Conservation (phyloP, 129 eudicot genomes). For the Erigeron canadensis region DNA sequence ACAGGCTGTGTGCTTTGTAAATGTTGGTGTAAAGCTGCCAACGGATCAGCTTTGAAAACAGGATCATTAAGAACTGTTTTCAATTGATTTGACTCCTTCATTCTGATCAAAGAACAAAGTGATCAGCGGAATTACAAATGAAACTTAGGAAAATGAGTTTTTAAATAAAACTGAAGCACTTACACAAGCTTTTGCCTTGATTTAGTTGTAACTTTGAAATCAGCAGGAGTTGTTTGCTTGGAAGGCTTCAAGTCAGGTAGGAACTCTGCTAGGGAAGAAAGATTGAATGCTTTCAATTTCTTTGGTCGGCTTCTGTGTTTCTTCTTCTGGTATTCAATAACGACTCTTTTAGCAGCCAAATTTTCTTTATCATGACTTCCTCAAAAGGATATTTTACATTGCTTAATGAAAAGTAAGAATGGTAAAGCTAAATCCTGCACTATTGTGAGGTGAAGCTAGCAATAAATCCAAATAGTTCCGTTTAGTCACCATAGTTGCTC, state of each 20-base stretch:
- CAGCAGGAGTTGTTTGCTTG: constrained; percentile 36
- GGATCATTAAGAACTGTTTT: constrained; percentile 63
- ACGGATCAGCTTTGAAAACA: constrained; percentile 68
- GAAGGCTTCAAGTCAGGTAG: constrained; percentile 58
- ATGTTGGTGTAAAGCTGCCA: constrained; percentile 82
- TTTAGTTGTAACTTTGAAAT: constrained; percentile 63
- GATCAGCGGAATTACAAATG: neutral
- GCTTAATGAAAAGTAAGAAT: neutral
- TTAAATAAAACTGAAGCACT: constrained; percentile 26
- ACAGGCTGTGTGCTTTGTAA: constrained; percentile 78
- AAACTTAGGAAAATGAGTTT: neutral
- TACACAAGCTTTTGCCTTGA: constrained; percentile 69
- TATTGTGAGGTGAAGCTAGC: neutral
- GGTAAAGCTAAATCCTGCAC: neutral
- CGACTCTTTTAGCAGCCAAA: constrained; percentile 1
- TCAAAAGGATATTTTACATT: neutral
- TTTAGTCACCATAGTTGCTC: neutral
- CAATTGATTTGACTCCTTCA: constrained; percentile 70
- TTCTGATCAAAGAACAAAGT: constrained; percentile 35
- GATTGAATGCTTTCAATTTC: constrained; percentile 79
- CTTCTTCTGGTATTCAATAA: constrained; percentile 42
- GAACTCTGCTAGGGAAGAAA: constrained; percentile 55
- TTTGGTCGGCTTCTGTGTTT: constrained; percentile 49
- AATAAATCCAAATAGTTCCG: neutral
- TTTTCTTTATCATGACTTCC: neutral